Conservation (phyloP, 345 rosid species). For the Arabis alpina region DNA sequence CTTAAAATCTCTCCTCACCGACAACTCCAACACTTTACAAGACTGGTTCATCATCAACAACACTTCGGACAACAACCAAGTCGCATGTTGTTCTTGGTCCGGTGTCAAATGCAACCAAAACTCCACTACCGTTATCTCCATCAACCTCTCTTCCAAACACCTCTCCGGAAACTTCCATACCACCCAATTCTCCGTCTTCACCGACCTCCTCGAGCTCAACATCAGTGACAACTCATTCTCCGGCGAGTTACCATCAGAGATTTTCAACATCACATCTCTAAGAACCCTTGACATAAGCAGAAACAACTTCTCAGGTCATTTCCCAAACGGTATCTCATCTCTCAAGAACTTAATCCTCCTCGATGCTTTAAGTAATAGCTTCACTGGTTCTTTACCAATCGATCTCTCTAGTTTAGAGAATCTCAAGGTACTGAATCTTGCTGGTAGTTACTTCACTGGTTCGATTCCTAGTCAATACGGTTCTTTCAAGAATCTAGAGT, state of each 20-base stretch:
- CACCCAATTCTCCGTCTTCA: constrained; percentile 55
- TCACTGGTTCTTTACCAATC: constrained; percentile 73
- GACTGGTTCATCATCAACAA: constrained; percentile 63
- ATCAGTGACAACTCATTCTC: constrained; percentile 80
- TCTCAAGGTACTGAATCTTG: constrained; percentile 77
- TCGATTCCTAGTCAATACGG: constrained; percentile 79
- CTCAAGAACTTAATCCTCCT: constrained; percentile 58
- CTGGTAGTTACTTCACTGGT: constrained; percentile 91
- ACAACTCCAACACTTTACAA: constrained; percentile 48
- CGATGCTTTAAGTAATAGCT: constrained; percentile 90
- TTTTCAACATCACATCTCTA: constrained; percentile 60
- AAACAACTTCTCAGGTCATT: constrained; percentile 79
- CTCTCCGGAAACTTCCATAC: constrained; percentile 68
- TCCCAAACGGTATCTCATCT: constrained; percentile 59
- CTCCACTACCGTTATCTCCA: constrained; percentile 57
- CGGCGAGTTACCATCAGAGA: constrained; percentile 61
- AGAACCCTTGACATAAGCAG: constrained; percentile 76
- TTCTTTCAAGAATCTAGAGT: constrained; percentile 67
- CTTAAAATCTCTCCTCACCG: constrained; percentile 71
- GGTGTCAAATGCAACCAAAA: constrained; percentile 72
- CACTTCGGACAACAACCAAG: constrained; percentile 34
- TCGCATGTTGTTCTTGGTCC: constrained; percentile 91
- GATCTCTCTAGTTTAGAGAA: constrained; percentile 57
- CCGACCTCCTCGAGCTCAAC: constrained; percentile 80
- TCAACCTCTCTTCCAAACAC: constrained; percentile 66